Conservation (phyloP, 352 stramenopile genomes). For the Phytophthora pini region DNA sequence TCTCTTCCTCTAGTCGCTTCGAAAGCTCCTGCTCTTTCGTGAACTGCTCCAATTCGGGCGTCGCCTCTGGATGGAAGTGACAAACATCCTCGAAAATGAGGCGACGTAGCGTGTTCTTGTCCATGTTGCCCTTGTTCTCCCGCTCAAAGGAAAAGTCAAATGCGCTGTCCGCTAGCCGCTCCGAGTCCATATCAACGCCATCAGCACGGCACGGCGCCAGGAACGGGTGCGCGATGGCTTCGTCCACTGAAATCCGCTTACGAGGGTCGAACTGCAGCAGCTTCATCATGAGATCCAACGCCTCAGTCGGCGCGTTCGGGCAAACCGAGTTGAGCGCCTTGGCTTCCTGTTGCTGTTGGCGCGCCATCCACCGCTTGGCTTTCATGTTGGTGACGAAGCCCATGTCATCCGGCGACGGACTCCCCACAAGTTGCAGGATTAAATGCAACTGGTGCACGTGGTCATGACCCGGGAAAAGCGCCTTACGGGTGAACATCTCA, state of each 20-base stretch:
- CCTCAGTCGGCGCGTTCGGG: conserved; percentile 60
- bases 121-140: conserved; percentile 61
- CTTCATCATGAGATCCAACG: conserved; percentile 85
- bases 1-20: conserved; percentile 37
- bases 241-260: conserved; percentile 73
- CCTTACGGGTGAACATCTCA: conserved; percentile 94
- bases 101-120: conserved; percentile 79
- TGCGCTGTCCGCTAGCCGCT: conserved; percentile 39
- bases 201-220: conserved; percentile 65
- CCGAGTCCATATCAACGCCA: conserved; percentile 49
- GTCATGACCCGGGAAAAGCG: conserved; percentile 84
- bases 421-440: conserved; percentile 79
- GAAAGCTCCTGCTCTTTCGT: conserved; percentile 54
- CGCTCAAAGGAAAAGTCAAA: conserved; percentile 90
- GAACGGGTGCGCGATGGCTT: conserved; percentile 83
- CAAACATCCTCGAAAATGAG: conserved; percentile 91
- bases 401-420: conserved; percentile 64
- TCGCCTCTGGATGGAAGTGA: conserved; percentile 81
- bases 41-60: conserved; percentile 62
- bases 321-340: conserved; percentile 62
- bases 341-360: conserved; percentile 66
- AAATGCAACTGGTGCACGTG: conserved; percentile 92
- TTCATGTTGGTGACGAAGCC: conserved; percentile 87
- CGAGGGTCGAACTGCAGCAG: conserved; percentile 92
- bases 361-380: conserved; percentile 83